Base-by-base conservation (phyloP, 169 alveolate species). In the Plasmodium falciparum region DNA sequence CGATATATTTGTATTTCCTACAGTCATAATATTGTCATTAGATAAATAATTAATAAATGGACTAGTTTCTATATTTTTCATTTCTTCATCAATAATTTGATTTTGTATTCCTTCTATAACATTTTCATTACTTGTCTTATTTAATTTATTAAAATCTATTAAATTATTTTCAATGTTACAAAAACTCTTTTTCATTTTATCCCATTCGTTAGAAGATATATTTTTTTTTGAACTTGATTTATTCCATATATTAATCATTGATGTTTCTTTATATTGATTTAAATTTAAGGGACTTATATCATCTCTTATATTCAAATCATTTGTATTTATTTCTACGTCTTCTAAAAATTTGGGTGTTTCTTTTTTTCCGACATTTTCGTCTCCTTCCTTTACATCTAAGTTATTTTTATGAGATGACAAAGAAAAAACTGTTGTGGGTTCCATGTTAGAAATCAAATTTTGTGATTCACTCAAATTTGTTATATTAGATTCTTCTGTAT, bases 201-300 rank as follows among this genome's bases (percentile, higher is more conserved):
- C 89, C 89, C 89, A 75, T 39, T 75, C 76, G 9, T 63, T 75
- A 13, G 89, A 63, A 3, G 89, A 75, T 15, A 75, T 75, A 11
- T 17, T 12, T n/a, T n/a, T 75, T 24, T 45, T 49, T 17, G 63
- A 66, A 13, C 22, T 58, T 52, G 17, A 22, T 49, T 43, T 22
- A 39, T 39, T 39, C 47, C 47, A 39, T 4, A 39, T 39, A 39
- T 39, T 39, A 39, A 39, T 39, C 47, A 39, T 39, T 5, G 47
- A 39, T 5, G 47, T 39, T 39, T 39, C 47, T 39, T 39, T 39
- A 39, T 39, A 39, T 1, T 39, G 9, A 0, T 39, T 39, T 17
- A 63, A n/a, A 15, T 75, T 65, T 24, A 63, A 24, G 0, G 89
- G 70, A n/a, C 70, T 63, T n/a, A 75, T 56, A 39, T 39, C 47